Conservation (phyloP, 2,329 filamentous ascomycete genomes). For the Cercospora sesami region DNA sequence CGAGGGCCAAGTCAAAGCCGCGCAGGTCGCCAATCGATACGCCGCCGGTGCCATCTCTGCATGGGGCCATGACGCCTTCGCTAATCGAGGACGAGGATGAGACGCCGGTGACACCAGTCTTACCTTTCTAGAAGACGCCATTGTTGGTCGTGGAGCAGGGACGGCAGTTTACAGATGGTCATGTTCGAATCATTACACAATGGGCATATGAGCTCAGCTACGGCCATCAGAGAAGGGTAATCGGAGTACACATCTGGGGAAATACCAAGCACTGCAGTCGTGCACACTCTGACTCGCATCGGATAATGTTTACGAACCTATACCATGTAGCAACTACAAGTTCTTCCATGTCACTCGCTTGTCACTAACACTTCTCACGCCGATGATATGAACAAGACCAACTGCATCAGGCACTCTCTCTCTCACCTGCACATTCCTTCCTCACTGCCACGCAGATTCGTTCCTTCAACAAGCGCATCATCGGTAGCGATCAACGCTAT, state of each 20-base stretch:
- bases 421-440: background rate
- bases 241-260: background rate
- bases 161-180: background rate
- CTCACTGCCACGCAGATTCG: background rate
- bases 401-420: background rate
- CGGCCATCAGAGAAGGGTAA: background rate
- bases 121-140: background rate
- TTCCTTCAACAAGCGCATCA: background rate
- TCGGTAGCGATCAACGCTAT: background rate
- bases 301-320: background rate
- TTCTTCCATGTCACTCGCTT: background rate
- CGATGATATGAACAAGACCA: background rate
- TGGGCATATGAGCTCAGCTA: background rate
- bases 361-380: background rate
- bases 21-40: background rate
- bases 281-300: background rate
- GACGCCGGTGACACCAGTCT: background rate
- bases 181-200: background rate
- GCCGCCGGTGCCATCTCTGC: background rate
- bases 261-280: background rate
- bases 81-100: constrained; percentile 1
- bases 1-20: background rate
- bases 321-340: background rate
- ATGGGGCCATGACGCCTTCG: background rate
- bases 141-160: background rate